A percentile compares a stretch with the other conserved stretches of the same genome.
phyloP scores from a whole-genome alignment of 768 basidiomycete species.

The Rubroboletus pulcherrimus region DNA sequence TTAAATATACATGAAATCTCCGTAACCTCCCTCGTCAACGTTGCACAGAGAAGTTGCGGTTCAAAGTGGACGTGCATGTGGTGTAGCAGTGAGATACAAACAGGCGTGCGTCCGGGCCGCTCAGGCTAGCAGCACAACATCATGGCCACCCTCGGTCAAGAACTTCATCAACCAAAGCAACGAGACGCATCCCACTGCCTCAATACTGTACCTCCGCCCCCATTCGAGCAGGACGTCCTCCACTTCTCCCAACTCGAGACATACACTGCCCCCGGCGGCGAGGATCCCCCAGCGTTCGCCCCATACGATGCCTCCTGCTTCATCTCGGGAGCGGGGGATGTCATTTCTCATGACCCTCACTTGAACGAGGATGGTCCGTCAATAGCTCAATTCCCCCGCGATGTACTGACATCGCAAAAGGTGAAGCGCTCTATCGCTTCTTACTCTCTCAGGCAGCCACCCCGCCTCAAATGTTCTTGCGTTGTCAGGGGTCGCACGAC shows the following conservation, averaged over 20 bases:
- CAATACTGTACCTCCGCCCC: slow-evolving; percentile 13
- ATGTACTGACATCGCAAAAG: slow-evolving; percentile 31
- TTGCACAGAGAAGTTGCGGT: background rate
- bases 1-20: background rate
- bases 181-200: background rate
- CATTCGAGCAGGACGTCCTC: slow-evolving; percentile 29
- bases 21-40: background rate
- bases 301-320: slow-evolving; percentile 64
- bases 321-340: slow-evolving; percentile 41
- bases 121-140: background rate
- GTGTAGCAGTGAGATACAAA: background rate
- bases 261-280: slow-evolving; percentile 31
- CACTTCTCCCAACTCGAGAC: slow-evolving; percentile 23
- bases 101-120: background rate
- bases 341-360: slow-evolving; percentile 69
- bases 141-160: slow-evolving; percentile 6
- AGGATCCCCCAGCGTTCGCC: slow-evolving; percentile 59
- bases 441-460: slow-evolving; percentile 52
- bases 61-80: background rate
- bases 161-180: slow-evolving; percentile 7
- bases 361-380: slow-evolving; percentile 59
- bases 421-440: slow-evolving; percentile 73
- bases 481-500: slow-evolving; percentile 51
- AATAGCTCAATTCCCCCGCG: background rate
- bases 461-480: slow-evolving; percentile 45